Base-by-base conservation (phyloP, 2,329 filamentous ascomycete species). In the Paecilomyces fulvus region DNA sequence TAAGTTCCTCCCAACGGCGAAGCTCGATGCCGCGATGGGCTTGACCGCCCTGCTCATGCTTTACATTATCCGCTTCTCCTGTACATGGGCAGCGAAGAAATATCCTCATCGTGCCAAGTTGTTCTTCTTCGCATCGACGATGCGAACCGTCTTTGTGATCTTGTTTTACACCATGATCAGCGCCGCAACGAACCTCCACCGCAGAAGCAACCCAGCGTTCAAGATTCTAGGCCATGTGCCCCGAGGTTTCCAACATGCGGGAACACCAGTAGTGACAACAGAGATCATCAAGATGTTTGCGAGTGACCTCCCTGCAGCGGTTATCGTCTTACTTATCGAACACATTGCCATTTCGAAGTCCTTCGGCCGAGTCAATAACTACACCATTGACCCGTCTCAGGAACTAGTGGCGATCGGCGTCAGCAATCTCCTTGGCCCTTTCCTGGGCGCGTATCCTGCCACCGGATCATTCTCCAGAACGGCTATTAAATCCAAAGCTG, bases 261-360 rank as follows among this genome's bases (percentile, higher is more conserved):
- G 80, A 14, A 85, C 87, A 4, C 94, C 94, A 0, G 78, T 74
- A 0, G 75, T 97, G 58, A 84, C 88, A 61, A 73, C 72, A 0
- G 72, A 79, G 0, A 82, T 96, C 53, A 82, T 96, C 67, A 79
- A 76, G 1, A 75, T 83, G 0, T 90, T 95, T 66, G 79, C 82
- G 0, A 78, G 79, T 49, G 81, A 96, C 61, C 77, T 97, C 3
- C 94, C 94, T 0, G 88, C 89, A 7, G 87, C 88, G 0, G 86
- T 96, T 54, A 95, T 97, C 62, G 92, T 99, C n/a, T 80, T 97
- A 56, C 80, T 97, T 33, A 95, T 97, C 59, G 94, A 97, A 73
- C 92, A 97, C 70, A 96, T 97, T 65, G 91, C 92, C 51, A 96
- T 97, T 60, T 90, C 92, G 17, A 99, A 97, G 72, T 96, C 92